phyloP scores from a whole-genome alignment of 163 green algal species.

The Chlorella variabilis region DNA sequence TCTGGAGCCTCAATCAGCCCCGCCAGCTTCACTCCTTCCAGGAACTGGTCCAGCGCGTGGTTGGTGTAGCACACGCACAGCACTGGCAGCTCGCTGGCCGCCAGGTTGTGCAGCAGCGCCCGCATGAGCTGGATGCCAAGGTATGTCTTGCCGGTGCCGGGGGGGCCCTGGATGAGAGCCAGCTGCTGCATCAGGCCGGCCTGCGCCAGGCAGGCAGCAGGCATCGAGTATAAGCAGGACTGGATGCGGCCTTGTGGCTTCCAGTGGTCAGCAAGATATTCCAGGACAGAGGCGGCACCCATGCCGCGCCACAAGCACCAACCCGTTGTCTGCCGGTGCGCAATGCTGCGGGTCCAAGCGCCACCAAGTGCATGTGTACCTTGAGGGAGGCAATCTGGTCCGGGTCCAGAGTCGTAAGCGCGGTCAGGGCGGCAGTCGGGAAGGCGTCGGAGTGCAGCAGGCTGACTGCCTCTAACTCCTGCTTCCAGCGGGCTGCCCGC shows the following conservation, averaged over 20 bases:
- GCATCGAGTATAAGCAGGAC: not conserved
- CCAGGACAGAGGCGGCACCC: too few relatives aligned
- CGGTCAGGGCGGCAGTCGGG: constrained; percentile 37
- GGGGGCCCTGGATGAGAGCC: constrained; percentile 79
- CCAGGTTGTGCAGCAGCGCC: constrained; percentile 66
- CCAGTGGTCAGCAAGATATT: too few relatives aligned
- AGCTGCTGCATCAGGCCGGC: constrained; percentile 63
- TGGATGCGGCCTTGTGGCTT: too few relatives aligned
- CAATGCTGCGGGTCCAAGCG: too few relatives aligned
- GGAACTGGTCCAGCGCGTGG: constrained; percentile 83
- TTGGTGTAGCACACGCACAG: constrained; percentile 84
- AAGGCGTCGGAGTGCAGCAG: constrained; percentile 39
- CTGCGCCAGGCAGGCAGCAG: constrained; percentile 29
- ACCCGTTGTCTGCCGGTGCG: too few relatives aligned
- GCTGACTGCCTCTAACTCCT: constrained; percentile 44
- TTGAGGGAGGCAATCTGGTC: constrained; percentile 45
- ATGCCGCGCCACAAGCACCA: too few relatives aligned
- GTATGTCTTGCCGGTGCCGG: constrained; percentile 82
- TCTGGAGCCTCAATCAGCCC: too few relatives aligned
- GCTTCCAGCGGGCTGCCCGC: not conserved
- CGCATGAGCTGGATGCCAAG: constrained; percentile 66
- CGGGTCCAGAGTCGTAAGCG: constrained; percentile 56
- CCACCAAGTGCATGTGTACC: too few relatives aligned
- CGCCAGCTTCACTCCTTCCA: constrained; percentile 68
- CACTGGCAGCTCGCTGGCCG: constrained; percentile 58